These are phyloP conservation scores for Adiantum capillusveneris DNA, from an alignment of 75 land plant genomes.

Conservation along the genomic window DNA sequence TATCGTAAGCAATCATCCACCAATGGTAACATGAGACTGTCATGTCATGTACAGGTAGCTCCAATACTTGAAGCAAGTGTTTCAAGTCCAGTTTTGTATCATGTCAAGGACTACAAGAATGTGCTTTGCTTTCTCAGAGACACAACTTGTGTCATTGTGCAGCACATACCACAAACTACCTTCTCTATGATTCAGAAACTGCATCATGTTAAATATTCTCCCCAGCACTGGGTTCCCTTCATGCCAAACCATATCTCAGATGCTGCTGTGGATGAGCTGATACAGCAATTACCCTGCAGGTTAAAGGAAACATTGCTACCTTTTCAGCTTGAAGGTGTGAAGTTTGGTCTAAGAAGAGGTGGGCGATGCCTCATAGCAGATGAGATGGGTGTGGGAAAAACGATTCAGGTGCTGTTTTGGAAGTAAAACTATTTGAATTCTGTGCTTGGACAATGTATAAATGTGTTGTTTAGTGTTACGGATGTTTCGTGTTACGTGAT, in stretches of 20 bases:
- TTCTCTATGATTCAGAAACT: constrained; percentile 40
- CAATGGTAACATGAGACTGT: too few relatives aligned
- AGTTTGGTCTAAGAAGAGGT: constrained; percentile 75
- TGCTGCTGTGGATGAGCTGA: constrained; percentile 46
- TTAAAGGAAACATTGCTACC: constrained; percentile 60
- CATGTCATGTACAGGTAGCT: constrained; percentile 30
- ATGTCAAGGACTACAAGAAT: constrained; percentile 48
- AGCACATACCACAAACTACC: constrained; percentile 69
- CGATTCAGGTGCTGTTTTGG: constrained; percentile 49
- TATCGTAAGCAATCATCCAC: too few relatives aligned
- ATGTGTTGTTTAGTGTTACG: too few relatives aligned
- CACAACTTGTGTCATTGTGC: constrained; percentile 30
- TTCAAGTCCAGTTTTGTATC: constrained; percentile 28
- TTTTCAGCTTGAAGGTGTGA: constrained; percentile 90
- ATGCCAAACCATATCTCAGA: constrained; percentile 55
- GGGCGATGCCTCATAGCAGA: constrained; percentile 90
- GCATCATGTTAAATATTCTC: constrained; percentile 21
- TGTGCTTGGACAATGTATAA: too few relatives aligned
- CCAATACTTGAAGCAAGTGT: constrained; percentile 18
- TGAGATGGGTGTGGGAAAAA: constrained; percentile 98
- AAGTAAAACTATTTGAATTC: neutral
- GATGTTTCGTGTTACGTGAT: too few relatives aligned
- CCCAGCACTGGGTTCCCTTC: constrained; percentile 46
- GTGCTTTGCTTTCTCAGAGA: constrained; percentile 50
- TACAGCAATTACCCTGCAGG: constrained; percentile 35